phyloP scores from a whole-genome alignment of 441 rosid species.

The Euphorbia schlechtendalii region DNA sequence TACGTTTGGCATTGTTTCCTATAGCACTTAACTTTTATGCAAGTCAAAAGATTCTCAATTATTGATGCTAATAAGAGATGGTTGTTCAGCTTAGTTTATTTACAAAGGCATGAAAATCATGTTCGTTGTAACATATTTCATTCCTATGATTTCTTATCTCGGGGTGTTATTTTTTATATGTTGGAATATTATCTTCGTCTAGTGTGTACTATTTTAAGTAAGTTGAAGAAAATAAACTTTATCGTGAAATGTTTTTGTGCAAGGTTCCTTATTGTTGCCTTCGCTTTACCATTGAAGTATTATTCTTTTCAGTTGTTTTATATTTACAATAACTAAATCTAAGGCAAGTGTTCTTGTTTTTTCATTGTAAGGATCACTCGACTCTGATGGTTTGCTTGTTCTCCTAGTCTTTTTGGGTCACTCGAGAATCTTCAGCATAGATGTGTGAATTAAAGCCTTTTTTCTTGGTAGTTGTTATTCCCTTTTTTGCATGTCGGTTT shows the following conservation, averaged over 20 bases:
- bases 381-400: background rate
- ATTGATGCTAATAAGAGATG: background rate
- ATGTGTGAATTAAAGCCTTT: background rate
- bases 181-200: too few relatives aligned
- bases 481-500: background rate
- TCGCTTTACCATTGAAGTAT: too few relatives aligned
- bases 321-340: background rate
- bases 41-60: background rate
- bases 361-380: background rate
- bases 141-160: background rate
- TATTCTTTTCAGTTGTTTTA: background rate
- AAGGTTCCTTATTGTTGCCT: too few relatives aligned
- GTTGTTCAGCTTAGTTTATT: too few relatives aligned
- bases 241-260: too few relatives aligned
- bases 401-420: background rate
- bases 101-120: too few relatives aligned
- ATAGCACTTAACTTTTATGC: background rate
- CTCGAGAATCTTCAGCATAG: background rate
- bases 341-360: background rate
- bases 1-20: conserved; percentile 3
- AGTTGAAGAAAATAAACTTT: too few relatives aligned
- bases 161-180: too few relatives aligned
- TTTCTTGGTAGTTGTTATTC: background rate
- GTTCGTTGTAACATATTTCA: too few relatives aligned
- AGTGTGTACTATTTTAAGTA: too few relatives aligned